Conservation (phyloP, 139 green algal species). For the Coelastrella sp. region DNA sequence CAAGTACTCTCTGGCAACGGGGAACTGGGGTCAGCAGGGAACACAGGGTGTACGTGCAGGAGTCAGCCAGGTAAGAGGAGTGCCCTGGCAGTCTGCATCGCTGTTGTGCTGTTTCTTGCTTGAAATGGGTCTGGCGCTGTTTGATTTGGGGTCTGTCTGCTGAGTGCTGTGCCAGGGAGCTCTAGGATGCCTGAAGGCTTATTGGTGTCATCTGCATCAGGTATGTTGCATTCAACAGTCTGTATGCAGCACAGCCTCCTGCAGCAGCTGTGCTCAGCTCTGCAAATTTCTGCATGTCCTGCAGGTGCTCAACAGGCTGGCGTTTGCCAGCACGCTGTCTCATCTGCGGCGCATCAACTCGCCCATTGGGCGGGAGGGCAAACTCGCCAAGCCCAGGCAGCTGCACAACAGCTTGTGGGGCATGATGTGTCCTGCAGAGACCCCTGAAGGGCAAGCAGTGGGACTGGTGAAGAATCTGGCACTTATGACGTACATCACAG, state of each 20-base stretch:
- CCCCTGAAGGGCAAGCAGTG: conserved; percentile 95
- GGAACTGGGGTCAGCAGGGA: conserved; percentile 96
- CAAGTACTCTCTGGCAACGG: conserved; percentile 96
- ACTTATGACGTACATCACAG: conserved; percentile 94
- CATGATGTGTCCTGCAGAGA: conserved; percentile 98
- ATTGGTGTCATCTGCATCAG: too few relatives aligned
- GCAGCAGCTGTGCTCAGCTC: too few relatives aligned
- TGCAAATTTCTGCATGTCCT: too few relatives aligned
- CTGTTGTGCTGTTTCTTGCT: background rate
- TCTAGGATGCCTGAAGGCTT: too few relatives aligned
- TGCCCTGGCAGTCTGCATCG: background rate
- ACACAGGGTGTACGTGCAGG: conserved; percentile 83
- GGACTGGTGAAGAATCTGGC: conserved; percentile 99
- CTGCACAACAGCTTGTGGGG: conserved; percentile 99
- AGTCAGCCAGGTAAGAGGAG: conserved; percentile 80
- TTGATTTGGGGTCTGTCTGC: too few relatives aligned
- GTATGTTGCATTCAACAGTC: too few relatives aligned
- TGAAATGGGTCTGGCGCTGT: background rate
- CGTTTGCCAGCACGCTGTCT: conserved; percentile 94
- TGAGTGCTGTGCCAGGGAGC: too few relatives aligned
- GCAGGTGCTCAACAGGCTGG: conserved; percentile 96
- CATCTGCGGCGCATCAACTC: conserved; percentile 98
- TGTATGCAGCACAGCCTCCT: too few relatives aligned
- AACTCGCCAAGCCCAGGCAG: conserved; percentile 96
- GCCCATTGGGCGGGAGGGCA: conserved; percentile 93